Evolutionary conservation across 148 eudicot species (phyloP).

Genomic region (Fagopyrum esculentum): DNA sequence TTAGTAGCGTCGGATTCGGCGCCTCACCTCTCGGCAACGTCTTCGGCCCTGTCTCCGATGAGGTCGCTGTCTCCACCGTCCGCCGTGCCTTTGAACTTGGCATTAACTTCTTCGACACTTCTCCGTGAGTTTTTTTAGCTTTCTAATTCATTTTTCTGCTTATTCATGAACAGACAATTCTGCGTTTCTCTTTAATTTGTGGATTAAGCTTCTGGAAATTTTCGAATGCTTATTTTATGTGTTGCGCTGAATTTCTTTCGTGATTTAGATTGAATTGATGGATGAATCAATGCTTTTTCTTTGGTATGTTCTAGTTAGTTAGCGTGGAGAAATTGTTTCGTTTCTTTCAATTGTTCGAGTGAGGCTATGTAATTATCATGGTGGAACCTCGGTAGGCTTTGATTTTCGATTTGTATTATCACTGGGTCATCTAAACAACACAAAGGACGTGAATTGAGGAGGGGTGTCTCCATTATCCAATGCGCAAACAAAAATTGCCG

Average conservation of each 20-base stretch:
- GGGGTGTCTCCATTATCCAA: neutral
- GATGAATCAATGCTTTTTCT: neutral
- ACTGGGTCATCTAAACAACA: neutral
- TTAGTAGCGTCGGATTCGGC: conserved; percentile 87
- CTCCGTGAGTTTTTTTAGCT: conserved; percentile 47
- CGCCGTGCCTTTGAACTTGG: conserved; percentile 58
- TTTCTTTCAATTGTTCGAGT: neutral
- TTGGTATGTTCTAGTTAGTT: neutral
- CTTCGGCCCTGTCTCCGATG: conserved; percentile 64
- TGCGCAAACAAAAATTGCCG: neutral
- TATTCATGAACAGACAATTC: neutral
- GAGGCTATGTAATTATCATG: neutral
- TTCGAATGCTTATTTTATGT: neutral
- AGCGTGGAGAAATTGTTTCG: neutral
- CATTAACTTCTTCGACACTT: conserved; percentile 93
- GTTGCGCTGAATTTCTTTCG: neutral
- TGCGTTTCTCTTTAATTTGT: neutral
- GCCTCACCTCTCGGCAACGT: conserved; percentile 97
- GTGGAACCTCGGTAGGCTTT: neutral
- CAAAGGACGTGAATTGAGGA: neutral
- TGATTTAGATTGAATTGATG: conserved; percentile 1
- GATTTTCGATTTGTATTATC: neutral
- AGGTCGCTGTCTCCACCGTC: conserved; percentile 68
- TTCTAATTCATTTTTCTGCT: neutral
- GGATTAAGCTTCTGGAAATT: neutral